Evolutionary conservation across 148 eudicot genomes (phyloP), one percentile per base, ranked within the genome.

Genomic region (Cornus controversa): DNA sequence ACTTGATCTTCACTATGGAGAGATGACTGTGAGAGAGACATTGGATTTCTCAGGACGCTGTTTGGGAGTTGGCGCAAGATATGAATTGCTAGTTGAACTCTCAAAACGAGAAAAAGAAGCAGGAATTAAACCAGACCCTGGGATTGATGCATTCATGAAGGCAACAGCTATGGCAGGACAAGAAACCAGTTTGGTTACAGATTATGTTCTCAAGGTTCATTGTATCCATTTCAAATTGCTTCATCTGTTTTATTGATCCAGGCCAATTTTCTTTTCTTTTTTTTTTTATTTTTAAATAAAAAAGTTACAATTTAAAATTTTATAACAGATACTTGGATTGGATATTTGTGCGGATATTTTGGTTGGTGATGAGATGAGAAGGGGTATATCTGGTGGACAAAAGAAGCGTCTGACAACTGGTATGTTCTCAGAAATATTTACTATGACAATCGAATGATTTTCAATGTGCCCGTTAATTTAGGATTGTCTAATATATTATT

Each of bases 331-430:
- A 40, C 86, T 86, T 50, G 88, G 86, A 22, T 68, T 86, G 58
- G 88, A 86, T 80, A 80, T 78, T 76, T 93, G 98, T 78, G 85
- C 93, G 15, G 97, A 88, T 87, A 82, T 79, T 20, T 67, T 88
- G 70, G 91, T 89, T 62, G 98, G 98, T 10, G 91, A 94, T 82
- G 92, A 90, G 23, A 90, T 94, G 97, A 88, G 82, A 80, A 82
- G 98, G 79, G 98, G 98, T 25, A 88, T 94, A 54, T 94, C 98
- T 47, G 98, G 98, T 66, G 98, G 98, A 42, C 89, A 94, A 82
- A 94, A 92, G 90, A 94, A 94, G 85, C 98, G 98, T 45, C 84
- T 88, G 13, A 94, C 98, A 47, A 87, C 89, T 64, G 98, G 98
- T 94, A 88, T 63, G 90, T 31, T 53, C 23, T 65, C 45, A 26